These are phyloP conservation scores for Podospora pseudoanserina DNA, from an alignment of 495 filamentous ascomycete genomes.

Conservation along the genomic window DNA sequence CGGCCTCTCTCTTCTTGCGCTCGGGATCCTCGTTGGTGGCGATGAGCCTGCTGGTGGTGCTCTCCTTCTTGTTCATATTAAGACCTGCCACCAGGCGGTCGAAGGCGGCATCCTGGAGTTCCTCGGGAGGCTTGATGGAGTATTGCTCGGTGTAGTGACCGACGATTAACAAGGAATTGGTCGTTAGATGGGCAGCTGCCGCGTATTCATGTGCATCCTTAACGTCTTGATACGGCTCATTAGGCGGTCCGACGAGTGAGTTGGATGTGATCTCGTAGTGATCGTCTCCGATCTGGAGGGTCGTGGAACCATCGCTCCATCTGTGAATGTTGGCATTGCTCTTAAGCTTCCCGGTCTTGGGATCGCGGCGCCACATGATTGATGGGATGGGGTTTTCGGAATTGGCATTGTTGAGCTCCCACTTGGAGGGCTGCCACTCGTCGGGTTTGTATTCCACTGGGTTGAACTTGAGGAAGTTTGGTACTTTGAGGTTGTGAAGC, in stretches of 20 bases:
- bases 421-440: constrained; percentile 55
- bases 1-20: constrained; percentile 69
- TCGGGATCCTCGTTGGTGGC: constrained; percentile 76
- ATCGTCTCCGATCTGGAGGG: constrained; percentile 65
- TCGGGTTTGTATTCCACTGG: constrained; percentile 68
- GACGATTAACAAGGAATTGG: constrained; percentile 66
- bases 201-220: constrained; percentile 81
- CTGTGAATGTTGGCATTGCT: constrained; percentile 74
- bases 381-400: constrained; percentile 38
- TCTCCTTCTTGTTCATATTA: constrained; percentile 52
- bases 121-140: constrained; percentile 63
- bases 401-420: constrained; percentile 44
- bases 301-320: constrained; percentile 84
- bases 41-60: constrained; percentile 51
- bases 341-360: constrained; percentile 50
- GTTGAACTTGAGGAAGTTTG: constrained; percentile 73
- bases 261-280: constrained; percentile 79
- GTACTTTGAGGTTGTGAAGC: constrained; percentile 76
- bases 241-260: constrained; percentile 61
- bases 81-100: constrained; percentile 68
- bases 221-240: constrained; percentile 60
- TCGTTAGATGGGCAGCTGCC: constrained; percentile 65
- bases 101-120: constrained; percentile 73
- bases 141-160: constrained; percentile 79
- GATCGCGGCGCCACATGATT: constrained; percentile 41